Conservation (phyloP, 2,329 filamentous ascomycete species). For the Tolypocladium cylindrosporum region DNA sequence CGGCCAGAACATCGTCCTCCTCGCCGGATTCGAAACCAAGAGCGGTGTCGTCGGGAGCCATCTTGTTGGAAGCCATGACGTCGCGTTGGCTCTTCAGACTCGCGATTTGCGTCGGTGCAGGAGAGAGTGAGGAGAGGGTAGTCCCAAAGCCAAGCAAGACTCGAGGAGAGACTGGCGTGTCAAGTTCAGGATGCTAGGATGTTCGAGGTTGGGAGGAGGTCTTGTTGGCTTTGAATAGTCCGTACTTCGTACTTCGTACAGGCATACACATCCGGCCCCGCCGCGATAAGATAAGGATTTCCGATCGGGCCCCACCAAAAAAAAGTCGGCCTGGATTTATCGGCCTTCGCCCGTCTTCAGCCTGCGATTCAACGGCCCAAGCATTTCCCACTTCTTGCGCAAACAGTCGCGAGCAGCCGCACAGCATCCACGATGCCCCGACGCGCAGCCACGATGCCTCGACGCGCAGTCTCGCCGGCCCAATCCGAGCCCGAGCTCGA, state of each 20-base stretch:
- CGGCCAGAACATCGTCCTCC: constrained; percentile 68
- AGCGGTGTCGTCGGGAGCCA: constrained; percentile 25
- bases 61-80: constrained; percentile 10
- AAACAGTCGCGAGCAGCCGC: neutral
- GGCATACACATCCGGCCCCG: constrained; percentile 14
- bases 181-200: neutral
- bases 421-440: constrained; percentile 48
- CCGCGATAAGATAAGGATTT: constrained; percentile 28
- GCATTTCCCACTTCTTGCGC: neutral
- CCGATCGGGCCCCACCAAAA: constrained; percentile 15
- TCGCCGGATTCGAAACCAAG: constrained; percentile 23
- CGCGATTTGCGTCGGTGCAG: neutral
- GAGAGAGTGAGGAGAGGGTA: too few species aligned
- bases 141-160: neutral
- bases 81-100: neutral
- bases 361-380: neutral
- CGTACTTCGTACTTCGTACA: neutral
- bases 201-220: neutral
- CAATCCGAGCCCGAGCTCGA: constrained; percentile 86
- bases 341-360: neutral
- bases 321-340: constrained; percentile 11
- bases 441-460: constrained; percentile 59
- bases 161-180: neutral
- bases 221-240: too few species aligned
- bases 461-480: constrained; percentile 68